These are phyloP conservation scores for Claviceps sp. DNA, from an alignment of 2,329 filamentous ascomycete species.

Conservation along the genomic window DNA sequence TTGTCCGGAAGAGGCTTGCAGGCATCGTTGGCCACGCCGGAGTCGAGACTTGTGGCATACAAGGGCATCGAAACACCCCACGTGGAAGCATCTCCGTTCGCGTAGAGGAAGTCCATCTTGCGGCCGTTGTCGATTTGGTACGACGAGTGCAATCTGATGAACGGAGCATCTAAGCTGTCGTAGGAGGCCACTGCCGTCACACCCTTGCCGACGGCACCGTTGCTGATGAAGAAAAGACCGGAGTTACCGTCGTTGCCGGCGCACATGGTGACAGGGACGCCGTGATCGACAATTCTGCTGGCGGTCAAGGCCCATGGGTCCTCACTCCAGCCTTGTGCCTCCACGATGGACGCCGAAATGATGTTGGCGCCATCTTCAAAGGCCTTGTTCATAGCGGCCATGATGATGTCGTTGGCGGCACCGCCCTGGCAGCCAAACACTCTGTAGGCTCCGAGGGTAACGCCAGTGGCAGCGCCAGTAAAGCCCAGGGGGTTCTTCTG, in stretches of 20 bases:
- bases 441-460: constrained; percentile 24
- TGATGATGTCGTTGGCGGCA: constrained; percentile 23
- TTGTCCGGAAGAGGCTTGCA: constrained; percentile 25
- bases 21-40: constrained; percentile 18
- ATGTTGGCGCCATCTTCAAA: constrained; percentile 26
- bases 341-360: constrained; percentile 10
- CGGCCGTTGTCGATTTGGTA: constrained; percentile 18
- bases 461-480: constrained; percentile 25
- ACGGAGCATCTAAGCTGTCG: constrained; percentile 24
- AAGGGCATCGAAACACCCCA: constrained; percentile 7
- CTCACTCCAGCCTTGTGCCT: constrained; percentile 14
- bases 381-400: constrained; percentile 25
- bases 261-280: constrained; percentile 26
- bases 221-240: constrained; percentile 27
- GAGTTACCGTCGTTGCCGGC: constrained; percentile 30
- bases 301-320: constrained; percentile 23
- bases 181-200: constrained; percentile 31
- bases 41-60: constrained; percentile 22
- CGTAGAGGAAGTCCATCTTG: background rate
- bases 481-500: constrained; percentile 22
- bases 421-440: constrained; percentile 21
- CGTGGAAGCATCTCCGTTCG: background rate
- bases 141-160: constrained; percentile 22
- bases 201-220: constrained; percentile 25
- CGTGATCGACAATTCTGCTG: constrained; percentile 27